Conservation (phyloP, 2,329 filamentous ascomycete species). For the Zelopaecilomyces penicillatus region DNA sequence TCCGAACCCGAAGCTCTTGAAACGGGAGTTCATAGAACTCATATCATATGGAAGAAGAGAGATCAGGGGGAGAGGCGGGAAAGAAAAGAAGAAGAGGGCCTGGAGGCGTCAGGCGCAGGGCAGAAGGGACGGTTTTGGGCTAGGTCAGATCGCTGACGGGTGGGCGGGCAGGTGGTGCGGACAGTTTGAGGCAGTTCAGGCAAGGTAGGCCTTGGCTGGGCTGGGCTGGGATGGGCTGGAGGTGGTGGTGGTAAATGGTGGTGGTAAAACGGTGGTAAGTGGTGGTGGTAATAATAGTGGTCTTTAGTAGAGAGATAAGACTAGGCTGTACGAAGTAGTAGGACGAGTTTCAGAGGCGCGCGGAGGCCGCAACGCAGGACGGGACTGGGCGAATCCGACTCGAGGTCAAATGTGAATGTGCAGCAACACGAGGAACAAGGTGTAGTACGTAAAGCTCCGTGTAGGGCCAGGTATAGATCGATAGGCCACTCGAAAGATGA, state of each 20-base stretch:
- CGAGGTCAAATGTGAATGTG: conserved; percentile 5
- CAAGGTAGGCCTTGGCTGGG: neutral
- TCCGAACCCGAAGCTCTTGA: conserved; percentile 73
- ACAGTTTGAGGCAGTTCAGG: neutral
- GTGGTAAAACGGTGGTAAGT: neutral
- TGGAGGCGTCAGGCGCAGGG: conserved; percentile 4
- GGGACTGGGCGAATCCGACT: neutral
- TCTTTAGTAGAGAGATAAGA: neutral
- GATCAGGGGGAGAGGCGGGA: conserved; percentile 16
- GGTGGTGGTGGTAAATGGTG: conserved; percentile 2
- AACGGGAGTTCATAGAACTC: conserved; percentile 73
- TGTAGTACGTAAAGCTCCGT: too few species aligned
- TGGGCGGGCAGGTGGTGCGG: conserved; percentile 1
- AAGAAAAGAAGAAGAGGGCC: conserved; percentile 4
- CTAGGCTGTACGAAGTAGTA: neutral
- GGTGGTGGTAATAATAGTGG: neutral
- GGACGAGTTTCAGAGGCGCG: neutral
- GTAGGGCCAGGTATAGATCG: too few species aligned
- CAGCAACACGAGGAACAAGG: conserved; percentile 5
- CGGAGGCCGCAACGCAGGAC: conserved; percentile 5
- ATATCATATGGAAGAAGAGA: conserved; percentile 32
- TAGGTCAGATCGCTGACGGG: conserved; percentile 1
- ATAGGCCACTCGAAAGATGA: too few species aligned
- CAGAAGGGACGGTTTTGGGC: conserved; percentile 5
- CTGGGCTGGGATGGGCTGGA: conserved; percentile 2